Conservation (phyloP, 306 rosid species). For the Acacia acuminata region DNA sequence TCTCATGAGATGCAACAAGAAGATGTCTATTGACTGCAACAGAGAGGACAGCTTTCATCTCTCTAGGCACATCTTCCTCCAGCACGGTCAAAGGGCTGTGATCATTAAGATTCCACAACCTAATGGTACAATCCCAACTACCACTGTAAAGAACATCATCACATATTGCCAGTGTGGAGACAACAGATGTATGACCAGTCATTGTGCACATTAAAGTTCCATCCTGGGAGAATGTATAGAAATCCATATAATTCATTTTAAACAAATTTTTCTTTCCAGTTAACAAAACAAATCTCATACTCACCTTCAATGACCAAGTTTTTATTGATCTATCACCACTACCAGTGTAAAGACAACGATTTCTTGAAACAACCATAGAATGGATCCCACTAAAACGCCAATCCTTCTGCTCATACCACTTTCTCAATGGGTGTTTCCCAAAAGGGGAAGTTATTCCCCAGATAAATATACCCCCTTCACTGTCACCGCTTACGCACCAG, state of each 20-base stretch:
- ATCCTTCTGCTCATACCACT: conserved; percentile 82
- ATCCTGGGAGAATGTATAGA: conserved; percentile 55
- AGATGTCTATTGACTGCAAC: conserved; percentile 54
- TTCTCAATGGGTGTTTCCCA: conserved; percentile 65
- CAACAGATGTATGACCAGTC: conserved; percentile 85
- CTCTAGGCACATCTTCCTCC: conserved; percentile 66
- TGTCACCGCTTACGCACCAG: conserved; percentile 85
- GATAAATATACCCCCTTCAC: conserved; percentile 76
- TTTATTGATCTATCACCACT: conserved; percentile 89
- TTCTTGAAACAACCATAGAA: conserved; percentile 60
- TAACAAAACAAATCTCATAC: conserved; percentile 21
- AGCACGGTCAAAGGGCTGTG: conserved; percentile 76
- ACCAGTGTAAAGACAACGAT: conserved; percentile 68
- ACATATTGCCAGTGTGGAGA: conserved; percentile 73
- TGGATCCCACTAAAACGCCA: conserved; percentile 98
- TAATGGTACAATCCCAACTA: conserved; percentile 95
- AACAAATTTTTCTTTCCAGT: conserved; percentile 16
- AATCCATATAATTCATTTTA: conserved; percentile 27
- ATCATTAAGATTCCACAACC: conserved; percentile 88
- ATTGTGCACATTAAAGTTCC: conserved; percentile 67
- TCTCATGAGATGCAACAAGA: conserved; percentile 81
- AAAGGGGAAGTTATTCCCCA: conserved; percentile 68
- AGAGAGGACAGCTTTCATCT: conserved; percentile 60
- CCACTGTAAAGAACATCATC: conserved; percentile 89
- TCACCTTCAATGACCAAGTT: conserved; percentile 81